Base-by-base conservation (phyloP, 176 grass and related monocot species). In the Triticum urartu region DNA sequence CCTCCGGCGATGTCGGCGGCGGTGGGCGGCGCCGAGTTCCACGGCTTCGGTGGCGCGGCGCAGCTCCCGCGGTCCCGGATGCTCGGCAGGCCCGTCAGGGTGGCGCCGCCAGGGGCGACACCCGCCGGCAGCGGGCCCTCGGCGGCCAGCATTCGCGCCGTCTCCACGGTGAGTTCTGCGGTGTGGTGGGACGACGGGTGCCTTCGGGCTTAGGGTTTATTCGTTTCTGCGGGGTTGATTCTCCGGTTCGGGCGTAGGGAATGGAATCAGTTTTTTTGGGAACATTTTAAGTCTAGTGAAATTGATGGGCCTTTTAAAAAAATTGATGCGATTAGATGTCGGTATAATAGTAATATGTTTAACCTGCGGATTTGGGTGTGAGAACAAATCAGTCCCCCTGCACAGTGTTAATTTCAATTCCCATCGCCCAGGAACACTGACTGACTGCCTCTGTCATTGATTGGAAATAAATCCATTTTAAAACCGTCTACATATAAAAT, bases 111-210 rank as follows among this genome's bases (percentile, higher is more conserved):
- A 7, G 81, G 77, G 9, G 74, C 84, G 5, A 11, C 81, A 2
- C n/a, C 60, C 9, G 7, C 68, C 5, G 48, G 71, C 20, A 79
- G 81, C 67, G 35, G 72, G 24, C 15, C 68, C 4, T 75, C 87
- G 59, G 68, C 68, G 18, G 83, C 85, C 25, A 43, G 88, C 67
- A 80, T 90, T 58, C 90, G 87, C 73, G 90, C 90, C 52, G 82
- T 94, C 0, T 86, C 90, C 24, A 54, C 79, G 79, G 90, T 94
- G 85, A 92, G 85, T 39, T 42, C 30, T 15, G 3, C 12, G 6
- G 8, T 73, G 2, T 5, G 3, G 6, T 75, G 26, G 1, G 3
- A 6, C 0, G 45, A 0, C 0, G 1, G 17, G 15, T 8, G 42
- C 42, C 7, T 75, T 5, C 3, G 6, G 2, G 5, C 12, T 0